A percentile compares a stretch with the other conserved stretches of the same genome.
Conservation (phyloP, 176 grass and related monocot species). For the Coix lacrymajobi region DNA sequence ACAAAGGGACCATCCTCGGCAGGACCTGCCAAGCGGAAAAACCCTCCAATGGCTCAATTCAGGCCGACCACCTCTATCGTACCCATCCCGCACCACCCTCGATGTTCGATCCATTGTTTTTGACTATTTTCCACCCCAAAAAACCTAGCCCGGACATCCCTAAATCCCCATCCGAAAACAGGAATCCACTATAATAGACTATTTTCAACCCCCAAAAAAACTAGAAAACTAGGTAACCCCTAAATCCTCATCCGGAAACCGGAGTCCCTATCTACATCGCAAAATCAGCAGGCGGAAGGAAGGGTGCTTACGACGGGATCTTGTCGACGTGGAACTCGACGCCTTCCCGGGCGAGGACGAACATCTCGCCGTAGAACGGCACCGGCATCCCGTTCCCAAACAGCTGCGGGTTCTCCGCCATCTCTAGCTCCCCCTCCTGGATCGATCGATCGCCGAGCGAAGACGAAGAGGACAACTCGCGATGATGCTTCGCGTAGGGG, state of each 20-base stretch:
- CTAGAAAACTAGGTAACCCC: background rate
- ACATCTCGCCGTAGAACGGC: slow-evolving; percentile 84
- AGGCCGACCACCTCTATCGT: background rate
- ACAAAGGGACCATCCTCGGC: background rate
- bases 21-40: background rate
- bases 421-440: slow-evolving; percentile 1
- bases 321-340: slow-evolving; percentile 98
- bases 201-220: background rate
- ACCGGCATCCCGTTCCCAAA: slow-evolving; percentile 88
- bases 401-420: slow-evolving; percentile 96
- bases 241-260: background rate
- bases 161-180: background rate
- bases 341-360: slow-evolving; percentile 88
- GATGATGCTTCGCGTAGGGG: background rate
- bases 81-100: background rate
- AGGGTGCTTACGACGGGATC: slow-evolving; percentile 62
- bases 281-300: background rate
- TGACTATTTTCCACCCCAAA: background rate
- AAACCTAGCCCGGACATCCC: background rate
- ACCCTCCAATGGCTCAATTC: background rate
- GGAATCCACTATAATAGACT: background rate
- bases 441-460: slow-evolving; percentile 3
- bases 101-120: background rate
- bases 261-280: background rate
- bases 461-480: background rate